phyloP scores from a whole-genome alignment of 2,329 filamentous ascomycete genomes.

The Metarhizium anisopliae region DNA sequence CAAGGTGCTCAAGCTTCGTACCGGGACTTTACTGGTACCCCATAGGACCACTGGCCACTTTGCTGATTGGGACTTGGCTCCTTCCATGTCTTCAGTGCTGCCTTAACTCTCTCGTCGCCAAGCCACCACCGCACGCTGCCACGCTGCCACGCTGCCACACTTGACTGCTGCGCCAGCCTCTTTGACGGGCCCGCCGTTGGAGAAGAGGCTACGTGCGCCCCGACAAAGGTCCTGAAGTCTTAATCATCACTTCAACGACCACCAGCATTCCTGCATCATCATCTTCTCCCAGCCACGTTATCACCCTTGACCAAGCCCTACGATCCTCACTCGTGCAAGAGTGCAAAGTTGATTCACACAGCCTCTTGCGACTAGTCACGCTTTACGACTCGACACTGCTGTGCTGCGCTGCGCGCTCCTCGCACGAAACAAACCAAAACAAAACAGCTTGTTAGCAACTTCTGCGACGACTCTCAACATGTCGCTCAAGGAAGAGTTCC shows the following conservation, averaged over 20 bases:
- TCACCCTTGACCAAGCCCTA: conserved; percentile 9
- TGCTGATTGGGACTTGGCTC: neutral
- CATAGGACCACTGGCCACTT: neutral
- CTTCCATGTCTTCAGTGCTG: neutral
- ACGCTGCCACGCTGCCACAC: neutral
- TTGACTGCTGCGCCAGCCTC: conserved; percentile 7
- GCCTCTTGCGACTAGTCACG: neutral
- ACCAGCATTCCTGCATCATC: conserved; percentile 8
- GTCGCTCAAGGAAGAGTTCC: conserved; percentile 64
- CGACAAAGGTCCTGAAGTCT: neutral
- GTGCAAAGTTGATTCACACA: neutral
- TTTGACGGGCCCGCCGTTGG: conserved; percentile 3
- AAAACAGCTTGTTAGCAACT: neutral
- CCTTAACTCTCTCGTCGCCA: neutral
- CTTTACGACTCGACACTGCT: neutral
- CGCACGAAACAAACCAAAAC: neutral
- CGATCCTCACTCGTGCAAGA: conserved; percentile 1
- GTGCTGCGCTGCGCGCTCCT: conserved; percentile 1
- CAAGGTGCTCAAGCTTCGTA: no score
- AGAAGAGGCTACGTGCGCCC: conserved; percentile 22
- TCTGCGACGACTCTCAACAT: conserved; percentile 36
- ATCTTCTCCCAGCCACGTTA: conserved; percentile 11
- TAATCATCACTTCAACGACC: conserved; percentile 18
- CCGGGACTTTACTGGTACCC: no score
- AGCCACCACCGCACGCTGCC: neutral